Evolutionary conservation across 306 rosid species (phyloP).

Genomic region (Citrullus amarus): DNA sequence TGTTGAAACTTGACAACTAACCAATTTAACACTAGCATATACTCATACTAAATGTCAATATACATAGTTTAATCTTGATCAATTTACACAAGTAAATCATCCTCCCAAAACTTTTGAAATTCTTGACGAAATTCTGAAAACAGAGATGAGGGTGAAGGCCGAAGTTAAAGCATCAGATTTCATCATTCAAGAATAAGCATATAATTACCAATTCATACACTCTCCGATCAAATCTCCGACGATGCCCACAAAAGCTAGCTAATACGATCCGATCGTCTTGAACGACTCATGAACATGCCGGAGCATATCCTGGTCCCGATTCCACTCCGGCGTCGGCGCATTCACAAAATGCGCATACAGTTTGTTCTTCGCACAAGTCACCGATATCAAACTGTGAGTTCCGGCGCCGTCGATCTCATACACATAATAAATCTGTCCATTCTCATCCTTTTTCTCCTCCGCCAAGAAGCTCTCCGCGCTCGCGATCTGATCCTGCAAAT

Average conservation of each 20-base stretch:
- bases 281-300: slow-evolving; percentile 80
- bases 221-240: neutral
- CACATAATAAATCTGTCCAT: slow-evolving; percentile 64
- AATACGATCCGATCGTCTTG: slow-evolving; percentile 46
- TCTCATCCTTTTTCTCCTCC: slow-evolving; percentile 62
- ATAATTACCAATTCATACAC: neutral
- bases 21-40: no score
- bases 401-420: slow-evolving; percentile 72
- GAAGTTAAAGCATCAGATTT: neutral
- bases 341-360: slow-evolving; percentile 87
- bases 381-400: slow-evolving; percentile 67
- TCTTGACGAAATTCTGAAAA: neutral
- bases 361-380: slow-evolving; percentile 76
- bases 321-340: slow-evolving; percentile 81
- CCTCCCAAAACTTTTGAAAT: neutral
- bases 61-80: no score
- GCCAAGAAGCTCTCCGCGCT: slow-evolving; percentile 39
- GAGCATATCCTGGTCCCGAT: slow-evolving; percentile 49
- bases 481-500: slow-evolving; percentile 66
- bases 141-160: neutral
- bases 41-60: no score
- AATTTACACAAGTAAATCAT: neutral
- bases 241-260: neutral
- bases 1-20: no score
- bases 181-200: neutral